Conservation (phyloP, 352 stramenopile species). For the Phytophthora sp. region DNA sequence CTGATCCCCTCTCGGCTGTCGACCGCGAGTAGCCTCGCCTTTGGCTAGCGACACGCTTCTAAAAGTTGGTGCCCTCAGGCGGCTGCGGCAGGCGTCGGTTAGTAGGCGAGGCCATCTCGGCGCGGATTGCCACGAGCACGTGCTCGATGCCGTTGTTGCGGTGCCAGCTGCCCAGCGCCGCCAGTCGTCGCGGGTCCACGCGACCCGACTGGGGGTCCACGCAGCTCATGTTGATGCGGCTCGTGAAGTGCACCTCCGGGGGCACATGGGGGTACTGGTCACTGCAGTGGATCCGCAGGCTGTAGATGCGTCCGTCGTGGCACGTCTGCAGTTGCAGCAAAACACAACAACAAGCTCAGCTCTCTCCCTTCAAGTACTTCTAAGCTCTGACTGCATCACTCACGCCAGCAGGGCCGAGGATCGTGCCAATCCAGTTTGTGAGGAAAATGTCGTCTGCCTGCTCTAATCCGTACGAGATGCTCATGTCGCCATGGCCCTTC, state of each 20-base stretch:
- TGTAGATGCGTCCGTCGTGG: slow-evolving; percentile 97
- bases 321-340: slow-evolving; percentile 77
- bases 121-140: slow-evolving; percentile 89
- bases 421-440: slow-evolving; percentile 98
- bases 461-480: slow-evolving; percentile 95
- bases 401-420: slow-evolving; percentile 95
- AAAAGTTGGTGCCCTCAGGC: slow-evolving; percentile 92
- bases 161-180: slow-evolving; percentile 79
- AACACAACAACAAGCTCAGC: not conserved
- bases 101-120: slow-evolving; percentile 88
- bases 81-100: slow-evolving; percentile 92
- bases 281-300: slow-evolving; percentile 93
- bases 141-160: slow-evolving; percentile 91
- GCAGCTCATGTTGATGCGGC: slow-evolving; percentile 97
- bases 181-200: slow-evolving; percentile 79
- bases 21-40: slow-evolving; percentile 7
- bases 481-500: slow-evolving; percentile 94
- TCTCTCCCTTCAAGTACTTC: not conserved
- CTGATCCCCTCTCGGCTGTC: slow-evolving; percentile 12
- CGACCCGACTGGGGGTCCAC: slow-evolving; percentile 91
- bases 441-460: slow-evolving; percentile 98
- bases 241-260: slow-evolving; percentile 95
- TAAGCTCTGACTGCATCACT: slow-evolving; percentile 32
- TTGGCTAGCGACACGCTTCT: slow-evolving; percentile 44
- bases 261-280: slow-evolving; percentile 95